A percentile compares a stretch with the other conserved stretches of the same genome.
These are phyloP conservation scores for Blastobotrys terrestris DNA, from an alignment of 805 yeast genomes.

Conservation along the genomic window DNA sequence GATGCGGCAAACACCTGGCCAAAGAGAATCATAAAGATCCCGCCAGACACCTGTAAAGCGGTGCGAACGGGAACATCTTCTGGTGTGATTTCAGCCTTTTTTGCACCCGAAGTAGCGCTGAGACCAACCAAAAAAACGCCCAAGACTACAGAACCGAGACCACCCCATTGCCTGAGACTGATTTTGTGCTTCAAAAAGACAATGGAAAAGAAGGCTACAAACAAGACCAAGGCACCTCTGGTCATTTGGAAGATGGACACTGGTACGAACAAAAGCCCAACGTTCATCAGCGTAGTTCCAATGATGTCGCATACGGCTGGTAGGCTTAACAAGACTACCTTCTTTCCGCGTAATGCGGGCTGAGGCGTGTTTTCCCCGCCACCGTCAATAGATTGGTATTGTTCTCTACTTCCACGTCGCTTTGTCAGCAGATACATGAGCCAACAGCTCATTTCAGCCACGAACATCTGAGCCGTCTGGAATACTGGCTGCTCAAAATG, in stretches of 20 bases:
- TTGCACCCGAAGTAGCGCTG: constrained; percentile 46
- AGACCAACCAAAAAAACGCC: constrained; percentile 72
- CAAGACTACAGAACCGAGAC: constrained; percentile 53
- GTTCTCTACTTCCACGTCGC: neutral
- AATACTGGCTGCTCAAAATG: constrained; percentile 71
- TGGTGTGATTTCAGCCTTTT: constrained; percentile 2
- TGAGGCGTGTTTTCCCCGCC: constrained; percentile 4
- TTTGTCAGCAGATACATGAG: constrained; percentile 34
- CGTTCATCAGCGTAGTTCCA: constrained; percentile 69
- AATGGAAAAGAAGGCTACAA: constrained; percentile 68
- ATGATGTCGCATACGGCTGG: constrained; percentile 68
- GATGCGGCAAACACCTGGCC: constrained; percentile 68
- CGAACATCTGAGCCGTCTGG: constrained; percentile 75
- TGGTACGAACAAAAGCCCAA: constrained; percentile 69
- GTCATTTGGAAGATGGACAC: constrained; percentile 82
- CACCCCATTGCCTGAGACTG: constrained; percentile 59
- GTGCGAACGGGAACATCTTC: constrained; percentile 4
- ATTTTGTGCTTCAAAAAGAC: constrained; percentile 52
- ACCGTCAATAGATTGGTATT: neutral
- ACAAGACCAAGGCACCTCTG: constrained; percentile 69
- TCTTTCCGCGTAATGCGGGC: constrained; percentile 21
- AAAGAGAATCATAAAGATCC: constrained; percentile 50
- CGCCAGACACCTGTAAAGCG: constrained; percentile 35
- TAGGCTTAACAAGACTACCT: constrained; percentile 39
- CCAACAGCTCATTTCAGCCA: constrained; percentile 58